Evolutionary conservation across 345 rosid genomes (phyloP).

Genomic region (Hibiscus tridactylites): DNA sequence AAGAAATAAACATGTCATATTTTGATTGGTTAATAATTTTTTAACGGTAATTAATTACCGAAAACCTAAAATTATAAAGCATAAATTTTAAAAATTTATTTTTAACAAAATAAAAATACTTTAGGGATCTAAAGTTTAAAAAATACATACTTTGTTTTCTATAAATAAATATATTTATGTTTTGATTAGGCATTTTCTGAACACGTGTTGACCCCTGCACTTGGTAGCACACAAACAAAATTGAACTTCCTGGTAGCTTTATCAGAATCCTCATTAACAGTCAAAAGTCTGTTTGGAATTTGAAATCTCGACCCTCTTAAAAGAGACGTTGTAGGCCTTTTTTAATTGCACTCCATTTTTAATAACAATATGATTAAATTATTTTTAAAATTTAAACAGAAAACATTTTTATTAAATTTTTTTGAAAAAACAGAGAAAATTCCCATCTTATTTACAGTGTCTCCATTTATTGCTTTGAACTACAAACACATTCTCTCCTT

Average conservation of each 20-base stretch:
- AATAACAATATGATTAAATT: not conserved
- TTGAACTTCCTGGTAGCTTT: not conserved
- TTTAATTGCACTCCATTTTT: not conserved
- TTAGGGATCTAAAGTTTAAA: too few relatives aligned
- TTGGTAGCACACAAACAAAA: not conserved
- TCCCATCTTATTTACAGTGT: not conserved
- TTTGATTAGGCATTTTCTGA: too few relatives aligned
- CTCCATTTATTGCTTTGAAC: slow-evolving; percentile 45
- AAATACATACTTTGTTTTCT: too few relatives aligned
- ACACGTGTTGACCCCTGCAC: slow-evolving; percentile 12
- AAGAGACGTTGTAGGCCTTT: slow-evolving; percentile 51
- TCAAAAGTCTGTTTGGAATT: slow-evolving; percentile 34
- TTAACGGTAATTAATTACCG: too few relatives aligned
- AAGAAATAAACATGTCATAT: too few relatives aligned
- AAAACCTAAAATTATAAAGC: too few relatives aligned
- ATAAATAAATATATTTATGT: too few relatives aligned
- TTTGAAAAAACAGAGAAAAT: not conserved
- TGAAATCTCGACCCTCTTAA: slow-evolving; percentile 46
- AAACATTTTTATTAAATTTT: not conserved
- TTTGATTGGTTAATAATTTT: too few relatives aligned
- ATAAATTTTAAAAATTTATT: too few relatives aligned
- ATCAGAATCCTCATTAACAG: slow-evolving; percentile 7
- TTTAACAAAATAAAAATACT: too few relatives aligned
- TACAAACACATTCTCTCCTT: not conserved
- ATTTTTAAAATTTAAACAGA: not conserved